Percentiles rank a stretch among this genome's conserved stretches.
Evolutionary conservation across 192 early-diverging fungal species (phyloP).

Genomic region (Funneliformis mosseae): DNA sequence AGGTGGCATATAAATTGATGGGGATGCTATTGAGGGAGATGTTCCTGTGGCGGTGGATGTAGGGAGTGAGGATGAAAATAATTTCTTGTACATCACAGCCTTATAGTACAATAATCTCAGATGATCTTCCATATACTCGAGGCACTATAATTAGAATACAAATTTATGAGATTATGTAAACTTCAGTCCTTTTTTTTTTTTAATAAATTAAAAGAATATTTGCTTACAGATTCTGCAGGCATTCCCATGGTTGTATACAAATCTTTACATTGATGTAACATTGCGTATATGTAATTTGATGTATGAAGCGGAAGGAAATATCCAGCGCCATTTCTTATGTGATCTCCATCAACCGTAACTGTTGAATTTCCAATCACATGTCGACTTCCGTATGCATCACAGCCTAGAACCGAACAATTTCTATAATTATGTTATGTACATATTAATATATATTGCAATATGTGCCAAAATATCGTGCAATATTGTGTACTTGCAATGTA

Average conservation of each 20-base stretch:
- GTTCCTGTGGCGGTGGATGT: background rate
- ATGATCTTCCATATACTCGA: constrained; percentile 52
- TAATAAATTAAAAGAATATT: background rate
- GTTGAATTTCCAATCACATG: background rate
- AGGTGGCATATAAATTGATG: constrained; percentile 36
- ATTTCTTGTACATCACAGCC: constrained; percentile 26
- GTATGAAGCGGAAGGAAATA: constrained; percentile 34
- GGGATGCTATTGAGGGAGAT: background rate
- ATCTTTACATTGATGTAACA: constrained; percentile 24
- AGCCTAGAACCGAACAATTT: constrained; percentile 23
- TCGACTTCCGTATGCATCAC: constrained; percentile 30
- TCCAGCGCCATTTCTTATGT: constrained; percentile 12
- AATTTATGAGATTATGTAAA: background rate
- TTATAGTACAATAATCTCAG: constrained; percentile 44
- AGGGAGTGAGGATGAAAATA: background rate
- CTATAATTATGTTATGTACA: background rate
- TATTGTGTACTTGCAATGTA: constrained; percentile 25
- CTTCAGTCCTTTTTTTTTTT: no score
- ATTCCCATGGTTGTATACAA: constrained; percentile 39
- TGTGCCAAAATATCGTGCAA: background rate
- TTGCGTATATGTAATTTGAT: constrained; percentile 37
- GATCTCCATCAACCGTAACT: constrained; percentile 7
- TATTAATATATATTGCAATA: background rate
- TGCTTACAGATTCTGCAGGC: constrained; percentile 48
- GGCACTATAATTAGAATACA: constrained; percentile 37